Base-by-base conservation (phyloP, 2,329 filamentous ascomycete species). In the Hypomyces rosellus region DNA sequence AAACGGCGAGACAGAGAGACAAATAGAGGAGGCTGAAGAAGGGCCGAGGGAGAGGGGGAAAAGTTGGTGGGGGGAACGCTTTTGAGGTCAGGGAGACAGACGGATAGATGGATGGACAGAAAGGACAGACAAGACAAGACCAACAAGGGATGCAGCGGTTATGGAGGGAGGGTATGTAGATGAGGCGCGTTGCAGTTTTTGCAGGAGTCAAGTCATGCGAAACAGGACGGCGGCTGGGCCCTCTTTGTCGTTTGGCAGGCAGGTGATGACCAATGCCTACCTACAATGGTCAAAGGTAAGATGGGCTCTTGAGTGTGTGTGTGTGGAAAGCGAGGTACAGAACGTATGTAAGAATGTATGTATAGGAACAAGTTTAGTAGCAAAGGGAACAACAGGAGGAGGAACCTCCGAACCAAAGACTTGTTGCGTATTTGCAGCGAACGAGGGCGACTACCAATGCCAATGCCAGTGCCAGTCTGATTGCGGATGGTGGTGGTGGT, bases 41-140 rank as follows among this genome's bases (percentile, higher is more conserved):
- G 38, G 51, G 40, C 45, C 48, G 51, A 53, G 44, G 48, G 50
- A 42, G 51, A 40, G 38, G 48, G 51, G 43, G 33, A 34, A 43
- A 42, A 45, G 45, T 8, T 51, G 49, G 47, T 51, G 49, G 50
- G 47, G 46, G 38, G 15, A 11, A 30, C 45, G 50, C 25, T 30
- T 52, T 49, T 52, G 51, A 54, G 51, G 45, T 49, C 46, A 54
- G 49, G 49, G 43, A 45, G 54, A 59, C 50, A 54, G 46, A 12
- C 25, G 41, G 54, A 60, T 52, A 55, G 57, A 57, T 56, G 58
- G 58, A 54, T 55, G 56, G 40, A 55, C 42, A 34, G 50, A 47
- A 41, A 51, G 48, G 51, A 54, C 50, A 41, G 46, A 49, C 50
- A 49, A 52, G 50, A 30, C 25, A 8, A 8, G 25, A 11, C 25